Evolutionary conservation across 2,329 filamentous ascomycete species (phyloP).

Genomic region (Lasiodiplodia sp.): DNA sequence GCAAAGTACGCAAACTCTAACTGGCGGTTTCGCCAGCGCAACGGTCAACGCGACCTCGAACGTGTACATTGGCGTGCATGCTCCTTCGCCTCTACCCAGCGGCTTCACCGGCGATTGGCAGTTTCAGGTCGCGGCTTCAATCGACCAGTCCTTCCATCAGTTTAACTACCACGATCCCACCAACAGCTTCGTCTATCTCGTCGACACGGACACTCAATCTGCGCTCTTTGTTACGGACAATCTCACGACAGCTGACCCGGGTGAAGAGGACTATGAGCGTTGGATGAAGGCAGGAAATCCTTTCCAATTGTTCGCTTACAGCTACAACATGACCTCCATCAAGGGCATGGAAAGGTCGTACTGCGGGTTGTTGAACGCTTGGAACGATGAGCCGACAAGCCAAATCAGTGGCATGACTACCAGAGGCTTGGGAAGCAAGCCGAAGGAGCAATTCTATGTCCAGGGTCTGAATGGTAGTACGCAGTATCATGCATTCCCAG

Average conservation of each 20-base stretch:
- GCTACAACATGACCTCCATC: constrained; percentile 65
- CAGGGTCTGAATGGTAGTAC: constrained; percentile 75
- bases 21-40: constrained; percentile 73
- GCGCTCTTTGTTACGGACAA: constrained; percentile 82
- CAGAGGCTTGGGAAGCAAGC: constrained; percentile 69
- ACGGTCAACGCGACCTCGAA: constrained; percentile 68
- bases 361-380: constrained; percentile 77
- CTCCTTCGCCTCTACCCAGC: constrained; percentile 65
- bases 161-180: constrained; percentile 62
- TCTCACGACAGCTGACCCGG: constrained; percentile 62
- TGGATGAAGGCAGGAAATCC: constrained; percentile 66
- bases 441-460: constrained; percentile 89
- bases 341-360: constrained; percentile 79
- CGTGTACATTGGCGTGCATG: constrained; percentile 79
- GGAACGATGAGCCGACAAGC: constrained; percentile 61
- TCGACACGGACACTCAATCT: constrained; percentile 83
- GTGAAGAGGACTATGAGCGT: constrained; percentile 57
- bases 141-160: constrained; percentile 77
- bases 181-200: constrained; percentile 69
- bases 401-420: constrained; percentile 70
- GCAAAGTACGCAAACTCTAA: constrained; percentile 60
- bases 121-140: constrained; percentile 82
- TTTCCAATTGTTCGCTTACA: constrained; percentile 80
- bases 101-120: constrained; percentile 72
- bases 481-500: constrained; percentile 76